A percentile compares a stretch with the other conserved stretches of the same genome.
These are phyloP conservation scores for Phytopythium vexans DNA, from an alignment of 352 stramenopile genomes.

Conservation along the genomic window DNA sequence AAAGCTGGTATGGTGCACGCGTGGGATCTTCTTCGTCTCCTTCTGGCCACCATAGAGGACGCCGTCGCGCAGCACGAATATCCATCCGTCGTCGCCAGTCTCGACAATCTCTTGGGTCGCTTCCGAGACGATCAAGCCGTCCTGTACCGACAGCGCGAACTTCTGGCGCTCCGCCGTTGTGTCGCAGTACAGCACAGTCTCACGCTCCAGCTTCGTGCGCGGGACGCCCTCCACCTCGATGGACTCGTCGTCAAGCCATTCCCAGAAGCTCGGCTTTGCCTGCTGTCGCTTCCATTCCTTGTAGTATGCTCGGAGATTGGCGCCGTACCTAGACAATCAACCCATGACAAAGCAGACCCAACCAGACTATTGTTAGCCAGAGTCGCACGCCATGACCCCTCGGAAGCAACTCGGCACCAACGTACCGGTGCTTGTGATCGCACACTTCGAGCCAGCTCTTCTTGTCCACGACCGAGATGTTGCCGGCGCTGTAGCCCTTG, in stretches of 20 bases:
- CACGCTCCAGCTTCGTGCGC: constrained; percentile 91
- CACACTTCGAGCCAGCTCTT: constrained; percentile 89
- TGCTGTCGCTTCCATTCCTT: constrained; percentile 93
- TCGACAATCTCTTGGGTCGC: constrained; percentile 73
- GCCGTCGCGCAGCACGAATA: constrained; percentile 95
- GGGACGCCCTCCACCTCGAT: constrained; percentile 87
- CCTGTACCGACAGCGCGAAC: constrained; percentile 82
- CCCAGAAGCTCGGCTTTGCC: constrained; percentile 79
- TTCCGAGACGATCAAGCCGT: constrained; percentile 65
- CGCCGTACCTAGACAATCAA: constrained; percentile 86
- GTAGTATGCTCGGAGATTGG: constrained; percentile 96
- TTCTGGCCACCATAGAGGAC: constrained; percentile 94
- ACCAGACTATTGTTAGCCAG: neutral
- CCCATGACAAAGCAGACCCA: neutral
- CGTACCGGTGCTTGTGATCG: constrained; percentile 80
- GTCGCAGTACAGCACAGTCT: constrained; percentile 95
- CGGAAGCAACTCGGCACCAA: constrained; percentile 6
- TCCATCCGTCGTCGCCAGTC: constrained; percentile 94
- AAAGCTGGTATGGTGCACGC: constrained; percentile 98
- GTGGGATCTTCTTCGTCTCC: constrained; percentile 90
- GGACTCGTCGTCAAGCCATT: constrained; percentile 85
- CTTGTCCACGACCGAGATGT: constrained; percentile 91
- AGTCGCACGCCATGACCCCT: neutral
- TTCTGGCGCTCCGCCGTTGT: constrained; percentile 86
- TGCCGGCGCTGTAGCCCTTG: constrained; percentile 85